phyloP scores from a whole-genome alignment of 2,329 filamentous ascomycete species.

The Dothideomycetes sp. region DNA sequence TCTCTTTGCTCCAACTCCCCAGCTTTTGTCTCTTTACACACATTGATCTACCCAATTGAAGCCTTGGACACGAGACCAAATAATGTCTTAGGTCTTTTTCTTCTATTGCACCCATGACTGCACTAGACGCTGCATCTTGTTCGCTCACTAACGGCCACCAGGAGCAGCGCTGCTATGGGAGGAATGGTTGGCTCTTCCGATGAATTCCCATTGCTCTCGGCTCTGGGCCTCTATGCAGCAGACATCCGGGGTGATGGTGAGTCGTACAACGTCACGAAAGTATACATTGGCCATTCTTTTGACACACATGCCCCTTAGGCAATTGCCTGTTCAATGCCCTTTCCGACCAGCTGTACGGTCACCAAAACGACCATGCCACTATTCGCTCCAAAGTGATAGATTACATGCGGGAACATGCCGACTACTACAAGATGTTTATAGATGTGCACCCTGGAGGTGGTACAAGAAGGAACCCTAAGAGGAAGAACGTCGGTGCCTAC shows the following conservation, averaged over 20 bases:
- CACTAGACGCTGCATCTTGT: conserved; percentile 8
- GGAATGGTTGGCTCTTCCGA: conserved; percentile 20
- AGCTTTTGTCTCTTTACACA: not conserved
- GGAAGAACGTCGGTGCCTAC: conserved; percentile 41
- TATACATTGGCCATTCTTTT: conserved; percentile 7
- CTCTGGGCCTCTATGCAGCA: conserved; percentile 47
- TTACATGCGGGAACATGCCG: conserved; percentile 49
- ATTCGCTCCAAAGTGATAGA: conserved; percentile 49
- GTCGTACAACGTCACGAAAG: conserved; percentile 19
- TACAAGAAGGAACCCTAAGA: conserved; percentile 46
- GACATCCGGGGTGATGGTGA: conserved; percentile 53
- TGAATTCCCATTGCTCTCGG: conserved; percentile 46
- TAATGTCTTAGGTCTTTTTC: conserved; percentile 11
- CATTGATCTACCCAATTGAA: too few relatives aligned
- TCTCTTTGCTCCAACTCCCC: not conserved
- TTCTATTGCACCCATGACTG: conserved; percentile 10
- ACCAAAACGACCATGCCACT: conserved; percentile 44
- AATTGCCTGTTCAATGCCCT: conserved; percentile 61
- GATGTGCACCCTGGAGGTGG: conserved; percentile 42
- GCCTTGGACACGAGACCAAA: not conserved
- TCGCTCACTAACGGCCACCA: conserved; percentile 10
- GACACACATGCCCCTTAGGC: conserved; percentile 31
- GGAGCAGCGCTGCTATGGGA: conserved; percentile 13
- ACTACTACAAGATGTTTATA: conserved; percentile 56
- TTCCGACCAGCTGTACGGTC: conserved; percentile 55